Evolutionary conservation across 768 basidiomycete genomes (phyloP).

Genomic region (Leccinum sublutescens): DNA sequence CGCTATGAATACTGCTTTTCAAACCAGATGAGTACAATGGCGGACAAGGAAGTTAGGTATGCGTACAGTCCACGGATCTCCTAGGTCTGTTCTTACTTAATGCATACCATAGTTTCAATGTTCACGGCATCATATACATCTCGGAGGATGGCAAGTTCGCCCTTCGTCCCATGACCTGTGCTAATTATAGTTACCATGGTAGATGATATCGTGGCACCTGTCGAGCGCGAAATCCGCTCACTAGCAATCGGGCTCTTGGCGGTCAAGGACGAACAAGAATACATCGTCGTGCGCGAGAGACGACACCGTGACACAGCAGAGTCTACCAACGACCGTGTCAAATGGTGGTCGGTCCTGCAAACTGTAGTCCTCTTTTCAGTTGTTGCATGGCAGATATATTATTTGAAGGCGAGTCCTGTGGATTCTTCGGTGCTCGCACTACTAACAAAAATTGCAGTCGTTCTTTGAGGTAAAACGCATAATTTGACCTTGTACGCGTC

Average conservation of each 20-base stretch:
- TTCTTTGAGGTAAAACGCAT: constrained; percentile 93
- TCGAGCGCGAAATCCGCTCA: constrained; percentile 91
- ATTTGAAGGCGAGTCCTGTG: constrained; percentile 68
- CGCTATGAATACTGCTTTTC: constrained; percentile 97
- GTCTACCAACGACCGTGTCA: constrained; percentile 91
- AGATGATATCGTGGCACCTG: constrained; percentile 84
- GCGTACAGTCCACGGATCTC: not conserved
- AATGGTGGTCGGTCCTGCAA: constrained; percentile 98
- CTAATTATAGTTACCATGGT: constrained; percentile 3
- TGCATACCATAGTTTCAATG: too few relatives aligned
- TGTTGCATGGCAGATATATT: constrained; percentile 97
- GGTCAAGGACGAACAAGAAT: constrained; percentile 99
- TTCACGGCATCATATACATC: constrained; percentile 69
- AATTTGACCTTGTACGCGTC: constrained; percentile 46
- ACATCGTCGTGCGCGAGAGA: constrained; percentile 91
- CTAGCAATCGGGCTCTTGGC: constrained; percentile 77
- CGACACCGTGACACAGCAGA: constrained; percentile 93
- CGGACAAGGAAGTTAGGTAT: constrained; percentile 93
- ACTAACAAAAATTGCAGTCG: constrained; percentile 42
- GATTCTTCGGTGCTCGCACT: not conserved
- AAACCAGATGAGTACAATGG: constrained; percentile 96
- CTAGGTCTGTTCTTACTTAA: not conserved
- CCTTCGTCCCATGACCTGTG: not conserved
- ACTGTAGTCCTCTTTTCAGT: constrained; percentile 82
- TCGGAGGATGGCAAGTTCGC: constrained; percentile 71